A percentile compares a stretch with the other conserved stretches of the same genome.
These are phyloP conservation scores for Apiospora arundinis DNA, from an alignment of 2,329 filamentous ascomycete genomes.

Conservation along the genomic window DNA sequence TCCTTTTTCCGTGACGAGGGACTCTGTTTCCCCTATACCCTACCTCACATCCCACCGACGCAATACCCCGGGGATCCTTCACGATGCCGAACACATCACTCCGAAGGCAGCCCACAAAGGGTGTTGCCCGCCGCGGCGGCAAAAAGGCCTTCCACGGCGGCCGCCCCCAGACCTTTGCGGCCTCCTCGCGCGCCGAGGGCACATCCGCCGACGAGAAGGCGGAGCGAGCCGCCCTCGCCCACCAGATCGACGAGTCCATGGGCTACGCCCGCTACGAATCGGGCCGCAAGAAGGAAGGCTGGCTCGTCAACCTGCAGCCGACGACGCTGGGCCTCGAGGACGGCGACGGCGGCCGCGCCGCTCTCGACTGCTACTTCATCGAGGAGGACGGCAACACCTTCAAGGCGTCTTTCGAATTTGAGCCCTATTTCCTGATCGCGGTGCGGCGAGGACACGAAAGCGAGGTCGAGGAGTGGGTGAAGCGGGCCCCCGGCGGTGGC, in stretches of 20 bases:
- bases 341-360: conserved; percentile 78
- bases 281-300: conserved; percentile 80
- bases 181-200: conserved; percentile 77
- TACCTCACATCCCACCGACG: neutral
- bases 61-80: neutral
- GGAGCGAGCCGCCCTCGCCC: conserved; percentile 81
- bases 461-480: conserved; percentile 95
- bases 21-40: neutral
- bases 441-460: conserved; percentile 86
- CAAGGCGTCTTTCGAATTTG: conserved; percentile 95
- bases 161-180: conserved; percentile 74
- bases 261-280: conserved; percentile 92
- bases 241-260: conserved; percentile 93
- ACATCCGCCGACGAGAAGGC: conserved; percentile 93
- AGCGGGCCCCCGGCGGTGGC: conserved; percentile 78
- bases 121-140: conserved; percentile 70
- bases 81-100: conserved; percentile 66
- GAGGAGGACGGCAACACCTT: conserved; percentile 88
- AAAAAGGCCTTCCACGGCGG: conserved; percentile 74
- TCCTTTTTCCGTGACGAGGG: conserved; percentile 6
- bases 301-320: conserved; percentile 94
- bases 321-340: conserved; percentile 78
- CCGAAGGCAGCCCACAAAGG: conserved; percentile 67
- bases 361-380: conserved; percentile 96
- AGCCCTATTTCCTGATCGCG: conserved; percentile 94